Evolutionary conservation across 257 asterid genomes (phyloP).

Genomic region (Phtheirospermum japonicum): DNA sequence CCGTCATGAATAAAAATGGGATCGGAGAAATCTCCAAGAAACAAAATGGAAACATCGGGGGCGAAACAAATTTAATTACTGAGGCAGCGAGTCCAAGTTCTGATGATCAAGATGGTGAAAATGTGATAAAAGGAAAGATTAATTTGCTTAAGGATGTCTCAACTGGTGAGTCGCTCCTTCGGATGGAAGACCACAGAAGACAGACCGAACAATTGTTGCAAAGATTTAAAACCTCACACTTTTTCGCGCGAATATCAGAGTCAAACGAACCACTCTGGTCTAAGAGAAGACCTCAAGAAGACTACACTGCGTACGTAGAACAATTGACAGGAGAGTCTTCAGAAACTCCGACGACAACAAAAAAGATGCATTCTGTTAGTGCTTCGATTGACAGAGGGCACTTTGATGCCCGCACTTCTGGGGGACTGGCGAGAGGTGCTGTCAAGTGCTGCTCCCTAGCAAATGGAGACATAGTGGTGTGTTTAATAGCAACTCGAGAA

Average conservation of each 20-base stretch:
- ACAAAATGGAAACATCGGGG: constrained; percentile 50
- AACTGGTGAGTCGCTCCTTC: constrained; percentile 78
- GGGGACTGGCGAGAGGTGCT: constrained; percentile 93
- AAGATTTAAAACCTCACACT: constrained; percentile 73
- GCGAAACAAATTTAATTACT: constrained; percentile 36
- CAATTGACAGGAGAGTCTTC: constrained; percentile 39
- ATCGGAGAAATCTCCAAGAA: constrained; percentile 44
- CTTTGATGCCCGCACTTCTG: constrained; percentile 71
- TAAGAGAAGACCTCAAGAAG: constrained; percentile 51
- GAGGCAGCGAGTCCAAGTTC: constrained; percentile 27
- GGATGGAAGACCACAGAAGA: constrained; percentile 81
- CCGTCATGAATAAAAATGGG: constrained; percentile 78
- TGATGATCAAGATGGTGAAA: constrained; percentile 44
- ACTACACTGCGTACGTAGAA: constrained; percentile 35
- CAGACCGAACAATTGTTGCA: constrained; percentile 71
- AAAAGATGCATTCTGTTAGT: constrained; percentile 42
- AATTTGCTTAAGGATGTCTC: constrained; percentile 47
- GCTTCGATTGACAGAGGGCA: constrained; percentile 79
- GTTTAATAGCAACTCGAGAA: constrained; percentile 37
- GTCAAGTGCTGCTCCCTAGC: constrained; percentile 76
- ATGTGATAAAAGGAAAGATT: constrained; percentile 30
- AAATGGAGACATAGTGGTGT: constrained; percentile 97
- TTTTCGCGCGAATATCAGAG: constrained; percentile 82
- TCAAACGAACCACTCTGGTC: constrained; percentile 88
- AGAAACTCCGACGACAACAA: constrained; percentile 35